These are phyloP conservation scores for Eucalyptus decipiens DNA, from an alignment of 345 rosid genomes.

Conservation along the genomic window DNA sequence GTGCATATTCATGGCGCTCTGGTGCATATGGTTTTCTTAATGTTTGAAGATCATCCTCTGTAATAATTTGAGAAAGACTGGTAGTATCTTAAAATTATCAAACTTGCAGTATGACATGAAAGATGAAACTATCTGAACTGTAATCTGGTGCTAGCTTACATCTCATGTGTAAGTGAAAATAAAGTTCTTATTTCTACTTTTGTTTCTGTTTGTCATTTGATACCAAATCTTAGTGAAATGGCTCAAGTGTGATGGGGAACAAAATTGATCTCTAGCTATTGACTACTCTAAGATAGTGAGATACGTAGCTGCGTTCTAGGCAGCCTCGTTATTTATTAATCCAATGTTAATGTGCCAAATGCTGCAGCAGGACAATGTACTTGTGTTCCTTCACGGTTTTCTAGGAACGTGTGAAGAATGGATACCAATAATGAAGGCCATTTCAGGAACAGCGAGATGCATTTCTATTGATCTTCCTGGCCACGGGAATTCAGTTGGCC, in stretches of 20 bases:
- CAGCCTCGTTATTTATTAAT: background rate
- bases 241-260: background rate
- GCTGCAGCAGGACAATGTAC: slow-evolving; percentile 35
- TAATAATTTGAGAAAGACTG: background rate
- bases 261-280: background rate
- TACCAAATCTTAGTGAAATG: background rate
- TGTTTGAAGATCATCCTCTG: background rate
- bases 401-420: slow-evolving; percentile 91
- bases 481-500: slow-evolving; percentile 60
- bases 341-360: background rate
- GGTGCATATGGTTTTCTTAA: background rate
- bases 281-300: background rate
- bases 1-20: background rate
- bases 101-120: background rate
- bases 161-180: background rate
- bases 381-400: slow-evolving; percentile 81
- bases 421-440: slow-evolving; percentile 70
- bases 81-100: background rate
- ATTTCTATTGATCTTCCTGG: slow-evolving; percentile 88
- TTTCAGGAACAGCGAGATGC: slow-evolving; percentile 73
- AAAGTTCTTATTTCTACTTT: background rate
- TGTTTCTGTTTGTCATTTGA: background rate
- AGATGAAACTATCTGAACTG: background rate
- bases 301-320: background rate
- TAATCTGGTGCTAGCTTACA: background rate